Conservation (phyloP, 2,329 filamentous ascomycete genomes). For the Cladosporium colombiae region DNA sequence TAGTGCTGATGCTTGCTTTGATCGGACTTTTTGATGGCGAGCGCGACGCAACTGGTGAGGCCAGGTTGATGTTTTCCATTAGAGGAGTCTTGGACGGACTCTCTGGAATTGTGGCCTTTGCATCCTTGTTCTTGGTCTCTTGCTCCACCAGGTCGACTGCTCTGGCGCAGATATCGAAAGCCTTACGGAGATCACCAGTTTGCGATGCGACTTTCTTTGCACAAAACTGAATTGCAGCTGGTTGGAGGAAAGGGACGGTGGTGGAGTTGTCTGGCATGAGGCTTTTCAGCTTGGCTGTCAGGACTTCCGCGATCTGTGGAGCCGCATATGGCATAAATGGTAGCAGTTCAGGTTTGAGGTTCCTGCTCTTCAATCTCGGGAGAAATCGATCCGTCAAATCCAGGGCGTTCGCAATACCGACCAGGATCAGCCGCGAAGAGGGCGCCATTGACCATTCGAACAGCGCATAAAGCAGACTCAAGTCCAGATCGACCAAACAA, state of each 20-base stretch:
- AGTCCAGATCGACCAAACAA: slow-evolving; percentile 82
- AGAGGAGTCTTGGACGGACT: slow-evolving; percentile 73
- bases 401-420: slow-evolving; percentile 94
- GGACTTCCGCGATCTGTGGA: slow-evolving; percentile 80
- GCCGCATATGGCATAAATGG: slow-evolving; percentile 93
- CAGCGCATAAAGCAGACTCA: slow-evolving; percentile 87
- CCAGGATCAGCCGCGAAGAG: slow-evolving; percentile 74
- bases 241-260: slow-evolving; percentile 85
- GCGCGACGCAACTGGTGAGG: slow-evolving; percentile 51
- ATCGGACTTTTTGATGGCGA: slow-evolving; percentile 43
- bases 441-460: slow-evolving; percentile 93
- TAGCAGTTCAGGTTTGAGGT: slow-evolving; percentile 83
- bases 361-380: slow-evolving; percentile 87
- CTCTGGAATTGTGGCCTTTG: slow-evolving; percentile 57
- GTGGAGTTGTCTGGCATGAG: slow-evolving; percentile 55
- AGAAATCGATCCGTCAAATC: slow-evolving; percentile 95
- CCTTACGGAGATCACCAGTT: slow-evolving; percentile 90
- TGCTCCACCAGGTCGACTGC: slow-evolving; percentile 86
- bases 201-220: slow-evolving; percentile 93
- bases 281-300: slow-evolving; percentile 78
- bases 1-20: slow-evolving; percentile 31
- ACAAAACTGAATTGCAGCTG: slow-evolving; percentile 89
- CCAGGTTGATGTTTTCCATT: slow-evolving; percentile 77
- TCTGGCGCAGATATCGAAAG: slow-evolving; percentile 88
- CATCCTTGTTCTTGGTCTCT: slow-evolving; percentile 75